Evolutionary conservation across 1,139 yeast genomes (phyloP), one percentile per base, ranked within the genome.

Genomic region (Yamadazyma aaseri): DNA sequence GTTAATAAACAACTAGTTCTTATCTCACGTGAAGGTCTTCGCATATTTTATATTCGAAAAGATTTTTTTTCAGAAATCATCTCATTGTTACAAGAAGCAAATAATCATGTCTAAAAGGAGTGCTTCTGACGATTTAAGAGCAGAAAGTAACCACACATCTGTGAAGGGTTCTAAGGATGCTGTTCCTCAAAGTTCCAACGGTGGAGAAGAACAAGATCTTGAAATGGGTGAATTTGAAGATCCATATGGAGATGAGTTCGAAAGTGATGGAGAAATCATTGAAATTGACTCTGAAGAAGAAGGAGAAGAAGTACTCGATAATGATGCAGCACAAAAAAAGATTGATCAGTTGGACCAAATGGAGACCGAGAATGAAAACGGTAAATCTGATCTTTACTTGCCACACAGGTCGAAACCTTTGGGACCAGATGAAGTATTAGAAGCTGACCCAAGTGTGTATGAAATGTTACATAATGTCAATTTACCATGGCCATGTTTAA

Each of bases 401-500:
- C 97, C 97, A 17, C 95, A 89, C 56, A 75, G 79, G 61, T 83
- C 94, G 20, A 81, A 79, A 50, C 96, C 96, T 5, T 70, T 92
- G 45, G 97, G 96, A 1, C 95, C 96, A 2, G 95, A 89, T 63
- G 98, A 92, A 65, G 95, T 85, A 7, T 72, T 92, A 56, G 97
- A 92, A 63, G 96, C 98, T 1, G 98, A 92, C 63, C 96, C 96
- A 36, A 71, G 92, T 11, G 96, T 92, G 4, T 92, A 94, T 57
- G 96, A 92, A 53, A 90, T 92, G 97, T 70, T 92, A 40, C 99
- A 92, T 62, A 86, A 86, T 52, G 86, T 92, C 42, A 86, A 86
- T 56, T 69, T 92, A 58, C 95, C 96, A 51, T 92, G 98, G 97
- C 97, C 99, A 14, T 89, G 97, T 63, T 68, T 92, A 53, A 86